A percentile compares a stretch with the other conserved stretches of the same genome.
Evolutionary conservation across 2,329 filamentous ascomycete genomes (phyloP).

Genomic region (Arachnopeziza araneosa): DNA sequence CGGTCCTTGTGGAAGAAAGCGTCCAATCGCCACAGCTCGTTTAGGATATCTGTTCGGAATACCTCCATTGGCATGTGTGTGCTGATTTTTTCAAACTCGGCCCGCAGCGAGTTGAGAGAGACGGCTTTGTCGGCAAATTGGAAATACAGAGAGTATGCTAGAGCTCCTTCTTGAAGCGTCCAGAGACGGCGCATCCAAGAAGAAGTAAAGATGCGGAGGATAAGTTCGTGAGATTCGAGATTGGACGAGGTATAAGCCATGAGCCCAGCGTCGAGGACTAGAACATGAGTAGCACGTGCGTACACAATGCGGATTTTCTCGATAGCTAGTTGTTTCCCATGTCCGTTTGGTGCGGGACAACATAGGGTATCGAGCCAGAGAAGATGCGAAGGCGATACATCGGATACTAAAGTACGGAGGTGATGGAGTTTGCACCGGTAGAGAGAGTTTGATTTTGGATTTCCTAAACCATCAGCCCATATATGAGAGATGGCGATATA

Average conservation of each 20-base stretch:
- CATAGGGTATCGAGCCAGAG: slow-evolving; percentile 13
- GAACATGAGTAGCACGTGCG: slow-evolving; percentile 28
- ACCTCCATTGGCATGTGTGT: not conserved
- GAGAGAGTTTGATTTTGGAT: slow-evolving; percentile 32
- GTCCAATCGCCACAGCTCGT: not conserved
- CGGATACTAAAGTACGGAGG: slow-evolving; percentile 22
- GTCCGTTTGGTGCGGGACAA: slow-evolving; percentile 27
- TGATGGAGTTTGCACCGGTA: slow-evolving; percentile 30
- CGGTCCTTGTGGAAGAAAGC: not conserved
- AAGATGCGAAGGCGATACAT: slow-evolving; percentile 4
- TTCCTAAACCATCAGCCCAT: slow-evolving; percentile 31
- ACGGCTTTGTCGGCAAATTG: not conserved
- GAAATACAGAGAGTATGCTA: not conserved
- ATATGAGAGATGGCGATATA: slow-evolving; percentile 36
- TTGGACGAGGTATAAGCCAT: slow-evolving; percentile 12
- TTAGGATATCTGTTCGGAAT: not conserved
- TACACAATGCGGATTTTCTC: slow-evolving; percentile 33
- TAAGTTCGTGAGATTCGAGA: not conserved
- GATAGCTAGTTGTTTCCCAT: slow-evolving; percentile 21
- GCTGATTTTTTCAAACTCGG: not conserved
- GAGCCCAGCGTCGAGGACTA: slow-evolving; percentile 31
- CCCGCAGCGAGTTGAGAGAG: not conserved
- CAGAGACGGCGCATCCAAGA: slow-evolving; percentile 37
- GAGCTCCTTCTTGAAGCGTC: slow-evolving; percentile 37
- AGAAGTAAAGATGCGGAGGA: slow-evolving; percentile 30